Base-by-base conservation (phyloP, 768 basidiomycete genomes). In the Rhizopogon salebrosus region DNA sequence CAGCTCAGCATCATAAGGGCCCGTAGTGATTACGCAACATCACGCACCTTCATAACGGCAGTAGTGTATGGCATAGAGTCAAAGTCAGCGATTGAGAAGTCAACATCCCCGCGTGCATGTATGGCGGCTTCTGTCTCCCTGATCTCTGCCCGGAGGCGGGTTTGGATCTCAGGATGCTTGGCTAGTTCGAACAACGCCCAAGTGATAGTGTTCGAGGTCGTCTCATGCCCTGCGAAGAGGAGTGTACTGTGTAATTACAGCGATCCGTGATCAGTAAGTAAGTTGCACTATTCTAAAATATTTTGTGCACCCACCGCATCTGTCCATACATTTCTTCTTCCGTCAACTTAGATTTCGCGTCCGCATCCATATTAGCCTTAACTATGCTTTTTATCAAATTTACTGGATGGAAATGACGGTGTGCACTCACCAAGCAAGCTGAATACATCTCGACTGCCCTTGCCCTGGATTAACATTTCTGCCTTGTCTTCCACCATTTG, bases 31-130 rank as follows among this genome's bases (percentile, higher is more conserved):
- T 39, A 36, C 20, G 9, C 24, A 27, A 14, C 3, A 2, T 31
- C 7, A 18, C 37, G 27, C 36, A 75, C 77, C 69, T 78, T 78
- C 34, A 77, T 56, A n/a, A 77, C 70, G 11, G 74, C 75, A 35
- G 63, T 64, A 22, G 76, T 62, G 49, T 75, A 80, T 18, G 72
- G 69, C 79, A 83, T 81, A 18, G 58, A 61, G 36, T 81, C 78
- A 53, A 80, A 69, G 59, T 81, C 77, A 40, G 55, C 54, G 34
- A 71, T 60, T 10, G 69, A 72, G 57, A 78, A 75, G 37, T 69
- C 65, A 14, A 64, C 60, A 16, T 69, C 65, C 37, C 74, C 73
- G 16, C 71, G 69, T 20, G 62, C n/a, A n/a, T n/a, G n/a, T n/a
- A n/a, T n/a, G n/a, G n/a, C n/a, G n/a, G n/a, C n/a, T n/a, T n/a